Evolutionary conservation across 768 basidiomycete species (phyloP).

Genomic region (Wakefieldia striispora): DNA sequence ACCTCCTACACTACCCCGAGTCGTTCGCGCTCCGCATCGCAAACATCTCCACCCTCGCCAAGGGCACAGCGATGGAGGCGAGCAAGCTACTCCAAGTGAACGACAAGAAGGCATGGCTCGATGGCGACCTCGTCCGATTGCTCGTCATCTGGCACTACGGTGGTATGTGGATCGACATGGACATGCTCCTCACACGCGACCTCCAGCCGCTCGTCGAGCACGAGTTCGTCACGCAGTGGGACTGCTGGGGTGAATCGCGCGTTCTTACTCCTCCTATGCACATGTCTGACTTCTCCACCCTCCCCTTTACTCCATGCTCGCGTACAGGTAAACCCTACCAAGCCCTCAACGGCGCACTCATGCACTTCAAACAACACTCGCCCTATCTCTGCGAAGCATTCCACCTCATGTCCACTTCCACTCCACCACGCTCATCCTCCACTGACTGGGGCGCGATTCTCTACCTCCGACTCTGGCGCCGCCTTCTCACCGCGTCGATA

Average conservation of each 20-base stretch:
- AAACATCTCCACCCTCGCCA: conserved; percentile 65
- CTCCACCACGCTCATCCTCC: conserved; percentile 71
- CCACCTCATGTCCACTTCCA: conserved; percentile 78
- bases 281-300: conserved; percentile 4
- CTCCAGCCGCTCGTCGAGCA: conserved; percentile 83
- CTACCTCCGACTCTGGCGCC: conserved; percentile 87
- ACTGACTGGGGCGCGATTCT: conserved; percentile 94
- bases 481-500: conserved; percentile 68
- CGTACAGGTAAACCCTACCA: conserved; percentile 64
- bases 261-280: background rate
- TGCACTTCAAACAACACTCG: conserved; percentile 87
- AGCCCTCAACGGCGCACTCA: conserved; percentile 89
- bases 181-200: conserved; percentile 85
- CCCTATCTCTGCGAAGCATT: conserved; percentile 98
- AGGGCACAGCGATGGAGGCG: conserved; percentile 72
- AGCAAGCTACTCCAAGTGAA: conserved; percentile 55
- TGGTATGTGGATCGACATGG: conserved; percentile 98
- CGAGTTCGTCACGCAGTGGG: conserved; percentile 98
- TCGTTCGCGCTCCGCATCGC: conserved; percentile 67
- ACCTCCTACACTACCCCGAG: conserved; percentile 62
- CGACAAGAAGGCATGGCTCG: conserved; percentile 88
- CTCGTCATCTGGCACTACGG: conserved; percentile 87
- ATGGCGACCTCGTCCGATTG: conserved; percentile 88
- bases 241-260: conserved; percentile 76
- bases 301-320: background rate